phyloP scores from a whole-genome alignment of 2,329 filamentous ascomycete species.

The Neonectria faginata region DNA sequence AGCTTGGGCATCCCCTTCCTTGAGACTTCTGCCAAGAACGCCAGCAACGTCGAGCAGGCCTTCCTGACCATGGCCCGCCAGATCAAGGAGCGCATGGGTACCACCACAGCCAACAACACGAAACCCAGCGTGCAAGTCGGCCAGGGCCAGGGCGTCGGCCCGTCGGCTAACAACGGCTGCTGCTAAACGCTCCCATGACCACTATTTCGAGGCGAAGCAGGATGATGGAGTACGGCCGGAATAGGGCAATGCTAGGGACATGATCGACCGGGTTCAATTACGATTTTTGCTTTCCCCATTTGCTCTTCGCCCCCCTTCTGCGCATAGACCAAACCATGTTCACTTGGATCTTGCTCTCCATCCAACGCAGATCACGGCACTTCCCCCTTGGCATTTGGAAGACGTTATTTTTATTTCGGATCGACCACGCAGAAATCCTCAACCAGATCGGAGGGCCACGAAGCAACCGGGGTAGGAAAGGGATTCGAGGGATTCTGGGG shows the following conservation, averaged over 20 bases:
- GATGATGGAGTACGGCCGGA: constrained; percentile 45
- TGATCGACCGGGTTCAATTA: constrained; percentile 48
- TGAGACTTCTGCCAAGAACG: constrained; percentile 99
- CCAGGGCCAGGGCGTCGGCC: constrained; percentile 92
- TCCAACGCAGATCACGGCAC: constrained; percentile 31
- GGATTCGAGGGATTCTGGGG: constrained; percentile 29
- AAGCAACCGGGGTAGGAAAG: constrained; percentile 16
- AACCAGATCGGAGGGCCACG: constrained; percentile 26
- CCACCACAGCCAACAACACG: constrained; percentile 94
- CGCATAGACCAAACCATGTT: constrained; percentile 54
- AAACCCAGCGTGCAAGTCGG: constrained; percentile 98
- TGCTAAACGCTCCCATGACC: constrained; percentile 71
- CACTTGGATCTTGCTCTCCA: constrained; percentile 49
- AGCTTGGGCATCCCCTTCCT: constrained; percentile 99
- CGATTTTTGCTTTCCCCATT: constrained; percentile 44
- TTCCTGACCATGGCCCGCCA: constrained; percentile 99
- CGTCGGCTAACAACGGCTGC: constrained; percentile 86
- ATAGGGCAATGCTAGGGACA: constrained; percentile 46
- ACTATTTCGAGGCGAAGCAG: constrained; percentile 43
- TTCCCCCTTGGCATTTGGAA: constrained; percentile 37
- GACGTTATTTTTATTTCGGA: constrained; percentile 30
- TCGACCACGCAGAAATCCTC: constrained; percentile 24
- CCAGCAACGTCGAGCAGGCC: constrained; percentile 98
- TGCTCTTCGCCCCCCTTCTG: constrained; percentile 43
- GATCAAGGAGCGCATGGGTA: constrained; percentile 99